These are phyloP conservation scores for Boletus calvinii DNA, from an alignment of 1,284 basidiomycete genomes.

Conservation along the genomic window DNA sequence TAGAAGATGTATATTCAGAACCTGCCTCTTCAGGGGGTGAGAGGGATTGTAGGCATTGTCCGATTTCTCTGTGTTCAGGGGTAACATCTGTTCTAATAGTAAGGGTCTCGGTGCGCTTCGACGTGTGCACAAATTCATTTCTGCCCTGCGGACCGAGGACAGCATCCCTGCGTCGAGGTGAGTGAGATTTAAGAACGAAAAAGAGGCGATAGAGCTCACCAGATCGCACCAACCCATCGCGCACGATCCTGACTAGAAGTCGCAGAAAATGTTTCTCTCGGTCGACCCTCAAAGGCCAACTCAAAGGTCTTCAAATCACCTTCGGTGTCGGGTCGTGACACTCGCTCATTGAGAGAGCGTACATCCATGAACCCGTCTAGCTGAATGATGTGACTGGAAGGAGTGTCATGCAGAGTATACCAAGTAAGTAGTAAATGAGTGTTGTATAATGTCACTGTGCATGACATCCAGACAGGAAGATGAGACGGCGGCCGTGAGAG, in stretches of 20 bases:
- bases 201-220: constrained; percentile 41
- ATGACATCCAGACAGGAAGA: constrained; percentile 53
- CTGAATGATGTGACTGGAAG: constrained; percentile 46
- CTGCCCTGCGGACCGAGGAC: constrained; percentile 45
- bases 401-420: constrained; percentile 43
- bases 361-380: constrained; percentile 59
- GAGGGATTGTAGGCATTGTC: constrained; percentile 4
- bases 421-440: constrained; percentile 50
- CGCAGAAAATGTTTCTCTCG: constrained; percentile 59
- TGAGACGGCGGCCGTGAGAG: constrained; percentile 40
- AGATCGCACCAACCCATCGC: constrained; percentile 68
- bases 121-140: neutral
- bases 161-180: constrained; percentile 49
- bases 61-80: neutral
- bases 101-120: constrained; percentile 6
- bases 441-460: constrained; percentile 48
- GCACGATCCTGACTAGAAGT: constrained; percentile 61
- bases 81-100: constrained; percentile 22
- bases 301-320: constrained; percentile 56
- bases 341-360: constrained; percentile 53
- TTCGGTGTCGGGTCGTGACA: constrained; percentile 39
- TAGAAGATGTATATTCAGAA: constrained; percentile 34
- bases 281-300: constrained; percentile 52
- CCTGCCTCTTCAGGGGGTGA: constrained; percentile 18
- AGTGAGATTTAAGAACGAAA: constrained; percentile 5